Evolutionary conservation across 495 filamentous ascomycete genomes (phyloP).

Genomic region (Poronia punctata): DNA sequence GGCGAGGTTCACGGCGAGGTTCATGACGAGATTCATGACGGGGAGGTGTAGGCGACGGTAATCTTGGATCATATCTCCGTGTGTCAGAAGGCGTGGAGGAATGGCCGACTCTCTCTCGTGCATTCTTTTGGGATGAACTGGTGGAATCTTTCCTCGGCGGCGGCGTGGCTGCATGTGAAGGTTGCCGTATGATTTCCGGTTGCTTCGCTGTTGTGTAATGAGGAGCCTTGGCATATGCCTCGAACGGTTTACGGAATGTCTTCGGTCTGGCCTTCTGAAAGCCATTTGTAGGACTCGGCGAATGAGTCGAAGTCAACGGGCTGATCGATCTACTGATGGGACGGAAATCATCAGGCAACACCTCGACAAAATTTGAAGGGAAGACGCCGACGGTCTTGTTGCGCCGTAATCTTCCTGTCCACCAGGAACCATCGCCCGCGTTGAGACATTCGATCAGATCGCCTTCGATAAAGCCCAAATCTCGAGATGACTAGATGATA

Average conservation of each 20-base stretch:
- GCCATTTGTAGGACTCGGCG: slow-evolving; percentile 45
- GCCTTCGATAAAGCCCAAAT: slow-evolving; percentile 93
- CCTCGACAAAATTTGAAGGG: slow-evolving; percentile 93
- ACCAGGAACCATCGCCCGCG: slow-evolving; percentile 96
- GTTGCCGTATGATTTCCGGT: slow-evolving; percentile 34
- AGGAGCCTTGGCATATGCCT: slow-evolving; percentile 55
- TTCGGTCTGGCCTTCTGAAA: slow-evolving; percentile 47
- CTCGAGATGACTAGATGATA: slow-evolving; percentile 81
- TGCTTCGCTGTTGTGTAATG: slow-evolving; percentile 46
- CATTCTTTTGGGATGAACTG: slow-evolving; percentile 23
- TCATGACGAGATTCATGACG: slow-evolving; percentile 10
- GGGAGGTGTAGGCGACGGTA: slow-evolving; percentile 25
- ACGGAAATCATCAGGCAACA: slow-evolving; percentile 76
- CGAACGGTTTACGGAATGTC: slow-evolving; percentile 64
- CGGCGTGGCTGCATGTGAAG: slow-evolving; percentile 26
- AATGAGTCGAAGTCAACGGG: slow-evolving; percentile 52
- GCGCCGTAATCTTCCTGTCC: slow-evolving; percentile 83
- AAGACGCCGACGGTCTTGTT: slow-evolving; percentile 89
- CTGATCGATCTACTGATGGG: slow-evolving; percentile 72
- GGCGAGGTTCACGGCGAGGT: slow-evolving; percentile 21
- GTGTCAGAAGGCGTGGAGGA: slow-evolving; percentile 21
- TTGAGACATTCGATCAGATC: slow-evolving; percentile 98
- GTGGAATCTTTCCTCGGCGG: slow-evolving; percentile 30
- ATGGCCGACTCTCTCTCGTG: slow-evolving; percentile 17
- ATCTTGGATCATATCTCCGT: slow-evolving; percentile 25